Percentiles rank a stretch among this genome's conserved stretches.
phyloP scores from a whole-genome alignment of 208 protist species.

The Trypanosoma grayi region DNA sequence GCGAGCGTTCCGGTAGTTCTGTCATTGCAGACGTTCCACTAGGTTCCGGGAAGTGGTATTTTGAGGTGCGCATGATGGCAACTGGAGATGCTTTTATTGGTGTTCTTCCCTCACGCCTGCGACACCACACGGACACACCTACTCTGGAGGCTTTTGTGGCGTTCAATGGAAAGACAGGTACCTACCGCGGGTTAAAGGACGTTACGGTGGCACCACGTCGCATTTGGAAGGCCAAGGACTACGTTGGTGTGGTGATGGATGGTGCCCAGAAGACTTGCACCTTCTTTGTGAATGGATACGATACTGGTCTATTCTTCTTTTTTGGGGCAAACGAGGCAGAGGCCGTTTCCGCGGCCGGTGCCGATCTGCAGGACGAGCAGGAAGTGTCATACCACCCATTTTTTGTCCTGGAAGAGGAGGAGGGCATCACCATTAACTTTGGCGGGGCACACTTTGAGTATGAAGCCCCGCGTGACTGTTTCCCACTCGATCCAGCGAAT shows the following conservation, averaged over 20 bases:
- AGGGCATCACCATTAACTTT: conserved; percentile 82
- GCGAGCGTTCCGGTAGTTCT: conserved; percentile 40
- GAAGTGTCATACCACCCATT: conserved; percentile 62
- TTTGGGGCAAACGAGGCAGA: conserved; percentile 46
- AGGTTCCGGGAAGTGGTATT: conserved; percentile 81
- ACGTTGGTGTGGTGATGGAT: conserved; percentile 81
- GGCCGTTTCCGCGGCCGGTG: conserved; percentile 21
- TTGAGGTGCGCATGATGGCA: conserved; percentile 73
- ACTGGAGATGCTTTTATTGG: conserved; percentile 71
- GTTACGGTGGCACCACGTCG: conserved; percentile 11
- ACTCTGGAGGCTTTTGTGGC: conserved; percentile 31
- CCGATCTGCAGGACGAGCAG: conserved; percentile 13
- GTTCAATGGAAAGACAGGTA: conserved; percentile 75
- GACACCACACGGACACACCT: conserved; percentile 13
- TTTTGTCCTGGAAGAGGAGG: conserved; percentile 61
- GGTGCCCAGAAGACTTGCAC: conserved; percentile 46
- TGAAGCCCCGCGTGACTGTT: conserved; percentile 59
- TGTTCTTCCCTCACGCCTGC: conserved; percentile 43
- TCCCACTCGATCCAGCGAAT: conserved; percentile 81
- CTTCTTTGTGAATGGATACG: conserved; percentile 72
- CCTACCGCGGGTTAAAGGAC: conserved; percentile 32
- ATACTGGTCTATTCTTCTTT: conserved; percentile 36
- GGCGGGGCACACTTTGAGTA: conserved; percentile 86
- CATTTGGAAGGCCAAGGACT: conserved; percentile 70
- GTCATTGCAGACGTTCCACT: conserved; percentile 64